These are phyloP conservation scores for Voacanga thouarsii DNA, from an alignment of 257 asterid species.

Conservation along the genomic window DNA sequence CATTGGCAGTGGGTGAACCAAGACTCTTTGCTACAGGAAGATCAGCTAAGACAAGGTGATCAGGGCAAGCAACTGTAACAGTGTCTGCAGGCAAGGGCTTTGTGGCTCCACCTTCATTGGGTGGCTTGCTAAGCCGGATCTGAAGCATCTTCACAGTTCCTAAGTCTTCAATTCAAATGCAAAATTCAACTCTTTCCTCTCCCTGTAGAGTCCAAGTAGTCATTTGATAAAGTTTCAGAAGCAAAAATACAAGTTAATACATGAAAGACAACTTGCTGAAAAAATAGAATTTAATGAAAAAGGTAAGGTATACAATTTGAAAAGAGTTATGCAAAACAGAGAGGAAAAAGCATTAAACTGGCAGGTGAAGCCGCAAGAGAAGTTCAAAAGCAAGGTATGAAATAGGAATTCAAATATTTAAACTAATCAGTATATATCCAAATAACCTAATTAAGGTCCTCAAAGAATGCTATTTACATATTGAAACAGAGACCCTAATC, in stretches of 20 bases:
- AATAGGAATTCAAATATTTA: neutral
- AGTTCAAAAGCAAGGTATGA: neutral
- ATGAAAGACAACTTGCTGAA: neutral
- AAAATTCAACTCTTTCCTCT: neutral
- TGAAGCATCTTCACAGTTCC: slow-evolving; percentile 61
- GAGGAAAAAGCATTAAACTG: neutral
- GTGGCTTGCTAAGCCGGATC: slow-evolving; percentile 92
- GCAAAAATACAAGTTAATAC: neutral
- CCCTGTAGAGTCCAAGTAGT: neutral
- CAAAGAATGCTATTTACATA: neutral
- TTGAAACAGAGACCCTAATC: neutral
- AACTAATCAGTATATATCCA: neutral
- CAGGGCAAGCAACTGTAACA: slow-evolving; percentile 97
- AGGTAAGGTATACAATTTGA: neutral
- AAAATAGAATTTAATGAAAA: neutral
- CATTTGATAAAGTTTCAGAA: neutral
- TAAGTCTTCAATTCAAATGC: slow-evolving; percentile 9
- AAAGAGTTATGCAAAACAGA: neutral
- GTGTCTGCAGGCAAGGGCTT: slow-evolving; percentile 56
- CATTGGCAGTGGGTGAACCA: slow-evolving; percentile 54
- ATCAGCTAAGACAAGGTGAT: slow-evolving; percentile 89
- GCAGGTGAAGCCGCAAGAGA: neutral
- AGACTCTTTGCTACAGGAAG: slow-evolving; percentile 94
- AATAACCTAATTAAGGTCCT: neutral
- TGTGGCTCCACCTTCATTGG: slow-evolving; percentile 55